Conservation (phyloP, 768 basidiomycete genomes). For the Neoboletus magnificus region DNA sequence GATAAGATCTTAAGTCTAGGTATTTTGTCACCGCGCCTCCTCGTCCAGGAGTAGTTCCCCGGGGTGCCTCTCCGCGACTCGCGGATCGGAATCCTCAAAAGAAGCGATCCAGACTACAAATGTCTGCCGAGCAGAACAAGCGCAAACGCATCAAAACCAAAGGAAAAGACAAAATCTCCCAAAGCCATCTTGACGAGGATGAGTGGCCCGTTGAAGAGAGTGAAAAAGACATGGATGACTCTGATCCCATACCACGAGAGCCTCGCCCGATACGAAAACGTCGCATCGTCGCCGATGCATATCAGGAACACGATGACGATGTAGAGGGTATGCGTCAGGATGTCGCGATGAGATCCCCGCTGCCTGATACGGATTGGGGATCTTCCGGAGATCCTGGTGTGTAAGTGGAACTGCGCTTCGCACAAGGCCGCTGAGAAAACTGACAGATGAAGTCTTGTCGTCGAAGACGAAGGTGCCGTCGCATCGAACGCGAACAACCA, state of each 20-base stretch:
- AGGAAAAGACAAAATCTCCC: constrained; percentile 31
- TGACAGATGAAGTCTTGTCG: neutral
- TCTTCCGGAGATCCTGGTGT: neutral
- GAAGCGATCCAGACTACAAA: constrained; percentile 22
- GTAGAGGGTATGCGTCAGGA: constrained; percentile 8
- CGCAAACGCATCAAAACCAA: constrained; percentile 41
- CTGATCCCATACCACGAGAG: constrained; percentile 7
- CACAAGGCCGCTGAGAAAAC: neutral
- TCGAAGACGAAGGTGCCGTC: neutral
- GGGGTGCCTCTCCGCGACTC: constrained; percentile 6
- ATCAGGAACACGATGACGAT: constrained; percentile 24
- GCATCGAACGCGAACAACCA: neutral
- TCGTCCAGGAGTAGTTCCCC: constrained; percentile 18
- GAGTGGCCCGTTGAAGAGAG: constrained; percentile 20
- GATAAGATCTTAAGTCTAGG: constrained; percentile 35
- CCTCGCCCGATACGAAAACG: constrained; percentile 34
- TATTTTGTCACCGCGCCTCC: constrained; percentile 36
- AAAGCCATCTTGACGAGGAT: constrained; percentile 26
- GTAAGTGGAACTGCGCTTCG: constrained; percentile 3
- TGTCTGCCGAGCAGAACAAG: constrained; percentile 6
- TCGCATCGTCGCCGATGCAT: constrained; percentile 24
- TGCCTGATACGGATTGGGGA: neutral
- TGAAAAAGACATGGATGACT: constrained; percentile 14
- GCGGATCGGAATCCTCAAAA: constrained; percentile 1
- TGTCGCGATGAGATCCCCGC: constrained; percentile 14